Base-by-base conservation (phyloP, 2,329 filamentous ascomycete genomes). In the Botryotinia convoluta region DNA sequence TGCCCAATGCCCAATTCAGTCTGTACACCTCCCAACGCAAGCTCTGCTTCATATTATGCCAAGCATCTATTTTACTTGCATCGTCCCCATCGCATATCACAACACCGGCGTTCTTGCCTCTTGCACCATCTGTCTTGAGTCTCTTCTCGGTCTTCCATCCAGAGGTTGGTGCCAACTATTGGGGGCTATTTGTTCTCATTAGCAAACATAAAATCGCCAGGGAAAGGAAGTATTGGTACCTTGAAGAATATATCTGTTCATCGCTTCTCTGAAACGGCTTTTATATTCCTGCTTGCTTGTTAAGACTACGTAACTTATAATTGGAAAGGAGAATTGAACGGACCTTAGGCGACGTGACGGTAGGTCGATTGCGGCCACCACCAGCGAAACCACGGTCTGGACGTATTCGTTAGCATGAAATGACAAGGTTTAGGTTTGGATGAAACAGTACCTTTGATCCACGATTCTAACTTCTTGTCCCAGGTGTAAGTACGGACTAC, bases 381-480 rank as follows among this genome's bases (percentile, higher is more conserved):
- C 91, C 90, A 0, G 89, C 92, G 79, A 95, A 94, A 0, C 93
- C 96, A 57, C 95, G 92, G 80, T 98, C 71, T 72, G 32, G 16
- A 3, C 18, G 5, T 69, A n/a, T 32, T 32, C n/a, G 32, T 71
- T 64, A 71, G 44, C 14, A 32, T 71, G 29, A 32, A 32, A 39
- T 69, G 35, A 9, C 10, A 29, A 29, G 2, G 29, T 42, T 12
- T 10, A 39, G 3, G 4, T 26, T 44, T 42, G 37, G n/a, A 18
- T 14, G 10, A 12, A 57, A 42, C 22, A 22, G n/a, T 69, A 72
- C 71, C 76, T 83, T 99, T 99, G 87, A 99, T 98, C 96, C 96
- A 99, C 72, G 92, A 96, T 84, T 99, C 96, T n/a, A 99, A 88
- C 81, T 98, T 98, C 87, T 99, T 99, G 85, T 99, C 96, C 94